A percentile compares a stretch with the other conserved stretches of the same genome.
Conservation (phyloP, 2,329 filamentous ascomycete species). For the Spiromastix sp. region DNA sequence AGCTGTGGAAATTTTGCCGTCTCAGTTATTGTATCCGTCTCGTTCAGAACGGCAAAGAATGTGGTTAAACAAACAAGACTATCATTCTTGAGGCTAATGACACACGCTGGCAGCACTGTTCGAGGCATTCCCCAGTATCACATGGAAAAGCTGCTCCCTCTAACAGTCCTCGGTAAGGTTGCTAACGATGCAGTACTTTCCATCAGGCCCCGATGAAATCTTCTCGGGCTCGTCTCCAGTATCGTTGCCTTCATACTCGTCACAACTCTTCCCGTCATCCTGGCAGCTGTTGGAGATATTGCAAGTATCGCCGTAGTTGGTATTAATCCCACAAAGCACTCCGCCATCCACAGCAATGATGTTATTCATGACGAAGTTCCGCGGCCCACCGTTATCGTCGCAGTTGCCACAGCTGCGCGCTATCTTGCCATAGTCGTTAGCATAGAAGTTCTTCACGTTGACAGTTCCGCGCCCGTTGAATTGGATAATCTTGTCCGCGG, state of each 20-base stretch:
- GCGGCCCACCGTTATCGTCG: slow-evolving; percentile 18
- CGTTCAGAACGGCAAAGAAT: no score
- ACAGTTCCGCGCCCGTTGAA: slow-evolving; percentile 19
- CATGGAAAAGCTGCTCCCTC: no score
- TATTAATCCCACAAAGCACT: slow-evolving; percentile 26
- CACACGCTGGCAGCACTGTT: no score
- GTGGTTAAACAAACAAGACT: no score
- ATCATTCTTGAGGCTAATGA: no score
- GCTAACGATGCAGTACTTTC: background rate
- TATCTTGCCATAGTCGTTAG: slow-evolving; percentile 37
- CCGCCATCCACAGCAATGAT: slow-evolving; percentile 19
- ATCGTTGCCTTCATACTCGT: slow-evolving; percentile 9
- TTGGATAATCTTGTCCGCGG: slow-evolving; percentile 23
- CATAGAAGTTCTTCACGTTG: slow-evolving; percentile 26
- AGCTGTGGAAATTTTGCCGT: no score
- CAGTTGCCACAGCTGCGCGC: slow-evolving; percentile 40
- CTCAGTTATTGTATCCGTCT: no score
- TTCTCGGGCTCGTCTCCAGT: slow-evolving; percentile 1
- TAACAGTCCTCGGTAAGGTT: background rate
- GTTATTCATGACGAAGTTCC: slow-evolving; percentile 21
- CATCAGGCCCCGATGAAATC: background rate
- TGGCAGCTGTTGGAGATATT: slow-evolving; percentile 7
- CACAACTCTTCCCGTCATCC: slow-evolving; percentile 19
- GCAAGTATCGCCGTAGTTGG: slow-evolving; percentile 20
- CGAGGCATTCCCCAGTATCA: no score